A percentile compares a stretch with the other conserved stretches of the same genome.
These are phyloP conservation scores for Diutina ranongensis DNA, from an alignment of 1,139 yeast genomes.

Conservation along the genomic window DNA sequence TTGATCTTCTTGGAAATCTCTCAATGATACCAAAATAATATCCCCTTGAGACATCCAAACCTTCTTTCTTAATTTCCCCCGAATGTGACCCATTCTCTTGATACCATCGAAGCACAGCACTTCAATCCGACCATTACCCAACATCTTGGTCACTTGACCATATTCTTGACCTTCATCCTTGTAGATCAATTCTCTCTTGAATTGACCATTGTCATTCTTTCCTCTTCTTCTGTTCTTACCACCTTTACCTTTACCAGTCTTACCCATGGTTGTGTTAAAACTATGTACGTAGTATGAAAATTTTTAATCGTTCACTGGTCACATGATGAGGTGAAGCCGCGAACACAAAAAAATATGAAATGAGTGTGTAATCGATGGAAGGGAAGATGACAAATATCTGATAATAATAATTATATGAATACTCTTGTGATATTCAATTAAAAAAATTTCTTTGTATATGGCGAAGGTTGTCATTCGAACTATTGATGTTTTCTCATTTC, in stretches of 20 bases:
- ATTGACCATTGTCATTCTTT: constrained; percentile 84
- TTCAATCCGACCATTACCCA: constrained; percentile 96
- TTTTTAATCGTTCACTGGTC: background rate
- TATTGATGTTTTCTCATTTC: too few species aligned
- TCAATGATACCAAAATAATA: constrained; percentile 84
- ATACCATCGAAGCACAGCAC: constrained; percentile 90
- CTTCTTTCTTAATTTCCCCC: constrained; percentile 98
- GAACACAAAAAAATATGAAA: too few species aligned
- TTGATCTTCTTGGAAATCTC: constrained; percentile 98
- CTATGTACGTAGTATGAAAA: background rate
- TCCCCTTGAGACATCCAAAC: constrained; percentile 99
- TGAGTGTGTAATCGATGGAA: too few species aligned
- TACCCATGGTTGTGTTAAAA: constrained; percentile 24
- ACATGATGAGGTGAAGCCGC: constrained; percentile 4
- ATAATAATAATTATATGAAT: too few species aligned
- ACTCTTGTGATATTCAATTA: too few species aligned
- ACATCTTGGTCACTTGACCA: constrained; percentile 96
- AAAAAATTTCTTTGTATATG: too few species aligned
- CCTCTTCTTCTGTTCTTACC: constrained; percentile 97
- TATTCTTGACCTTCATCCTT: constrained; percentile 98
- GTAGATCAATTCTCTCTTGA: constrained; percentile 85
- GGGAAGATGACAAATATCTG: too few species aligned
- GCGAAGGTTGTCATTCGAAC: too few species aligned
- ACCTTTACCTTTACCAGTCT: constrained; percentile 46
- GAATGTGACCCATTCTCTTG: constrained; percentile 92